Evolutionary conservation across 139 green algal genomes (phyloP), one percentile per base, ranked within the genome.

Genomic region (Coelastrella sp.): DNA sequence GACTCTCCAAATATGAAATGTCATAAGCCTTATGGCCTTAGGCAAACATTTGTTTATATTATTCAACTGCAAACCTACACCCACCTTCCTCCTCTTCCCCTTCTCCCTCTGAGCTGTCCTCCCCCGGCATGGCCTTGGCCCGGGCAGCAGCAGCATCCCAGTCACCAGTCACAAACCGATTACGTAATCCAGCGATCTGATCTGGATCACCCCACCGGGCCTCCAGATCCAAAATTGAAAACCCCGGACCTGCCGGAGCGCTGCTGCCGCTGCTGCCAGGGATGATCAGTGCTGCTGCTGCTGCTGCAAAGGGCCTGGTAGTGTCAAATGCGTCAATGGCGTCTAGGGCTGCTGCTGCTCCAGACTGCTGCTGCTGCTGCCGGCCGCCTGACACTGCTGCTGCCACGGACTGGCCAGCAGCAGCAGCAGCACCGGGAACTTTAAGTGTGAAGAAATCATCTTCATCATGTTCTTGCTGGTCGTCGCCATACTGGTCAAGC

Each of bases 121-220:
- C 90, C 10, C 85, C 32, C 0, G 96, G 95, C 61, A 91, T 83
- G 0, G 94, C 95, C 65, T 91, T 86, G 4, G 92, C 92, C 3
- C 97, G 92, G 58, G 92, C 89, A 76, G 94, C 92, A 32, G 94
- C 97, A 80, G 95, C 96, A n/a, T 92, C 96, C 97, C 97, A 99
- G 91, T 99, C 95, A 56, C 97, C 97, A 82, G 96, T 97, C 65
- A 96, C 94, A 90, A 97, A 97, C 11, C 91, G 20, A 56, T 90
- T 75, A 68, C 83, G 61, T 73, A 87, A 74, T 32, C 75, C 82
- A 47, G 66, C 60, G 10, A 83, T 79, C 56, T 23, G 81, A 32
- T 89, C 73, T 20, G 64, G 11, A 20, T 47, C 32, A 54, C 54
- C 61, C 86, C 86, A 90, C 16, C 77, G 23, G 3, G 47, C 86